Conservation (phyloP, 2,329 filamentous ascomycete genomes). For the Didymella exigua region DNA sequence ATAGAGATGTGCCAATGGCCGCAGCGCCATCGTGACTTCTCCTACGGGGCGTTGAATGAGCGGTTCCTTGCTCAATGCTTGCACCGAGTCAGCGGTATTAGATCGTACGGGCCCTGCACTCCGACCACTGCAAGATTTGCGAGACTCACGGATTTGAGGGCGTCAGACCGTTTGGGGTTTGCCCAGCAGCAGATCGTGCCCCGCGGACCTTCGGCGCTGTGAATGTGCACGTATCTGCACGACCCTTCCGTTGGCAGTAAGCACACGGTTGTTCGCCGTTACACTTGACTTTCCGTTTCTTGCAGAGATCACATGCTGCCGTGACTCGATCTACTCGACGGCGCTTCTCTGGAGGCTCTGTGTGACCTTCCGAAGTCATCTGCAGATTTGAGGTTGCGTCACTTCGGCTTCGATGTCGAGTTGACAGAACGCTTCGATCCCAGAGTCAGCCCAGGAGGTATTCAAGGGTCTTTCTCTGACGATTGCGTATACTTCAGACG, state of each 20-base stretch:
- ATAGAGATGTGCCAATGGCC: slow-evolving; percentile 22
- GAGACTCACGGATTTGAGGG: slow-evolving; percentile 6
- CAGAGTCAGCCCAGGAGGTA: not conserved
- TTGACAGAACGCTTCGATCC: not conserved
- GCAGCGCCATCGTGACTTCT: slow-evolving; percentile 12
- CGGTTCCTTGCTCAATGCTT: slow-evolving; percentile 8
- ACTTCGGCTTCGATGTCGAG: not conserved
- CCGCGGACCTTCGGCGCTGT: slow-evolving; percentile 47
- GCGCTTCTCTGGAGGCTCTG: slow-evolving; percentile 25
- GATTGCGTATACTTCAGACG: not conserved
- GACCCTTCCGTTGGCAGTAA: slow-evolving; percentile 54
- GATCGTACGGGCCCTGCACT: too few species aligned
- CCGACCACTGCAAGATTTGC: not conserved
- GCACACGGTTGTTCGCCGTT: slow-evolving; percentile 58
- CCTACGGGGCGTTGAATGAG: slow-evolving; percentile 3
- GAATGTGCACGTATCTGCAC: slow-evolving; percentile 50
- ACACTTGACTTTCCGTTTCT: slow-evolving; percentile 54
- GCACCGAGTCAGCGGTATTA: not conserved
- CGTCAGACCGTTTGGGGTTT: slow-evolving; percentile 29
- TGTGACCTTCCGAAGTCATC: not conserved
- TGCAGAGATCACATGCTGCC: slow-evolving; percentile 41
- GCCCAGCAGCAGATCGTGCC: slow-evolving; percentile 39
- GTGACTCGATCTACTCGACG: slow-evolving; percentile 35
- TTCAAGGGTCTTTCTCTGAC: not conserved
- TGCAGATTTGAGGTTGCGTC: not conserved